Base-by-base conservation (phyloP, 331 rosid genomes). In the Erythrophleum ivorense region DNA sequence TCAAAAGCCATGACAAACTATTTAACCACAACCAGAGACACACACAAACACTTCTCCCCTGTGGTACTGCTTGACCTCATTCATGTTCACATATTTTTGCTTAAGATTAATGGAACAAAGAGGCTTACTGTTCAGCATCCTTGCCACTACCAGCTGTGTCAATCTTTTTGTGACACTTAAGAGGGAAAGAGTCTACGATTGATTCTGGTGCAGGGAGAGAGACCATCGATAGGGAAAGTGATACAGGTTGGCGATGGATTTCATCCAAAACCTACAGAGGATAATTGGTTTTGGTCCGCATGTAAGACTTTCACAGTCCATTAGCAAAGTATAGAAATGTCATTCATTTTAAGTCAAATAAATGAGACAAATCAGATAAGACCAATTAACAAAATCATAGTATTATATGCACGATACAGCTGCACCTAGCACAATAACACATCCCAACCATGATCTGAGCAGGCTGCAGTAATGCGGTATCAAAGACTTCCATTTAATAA, bases 121-220 rank as follows among this genome's bases (percentile, higher is more conserved):
- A 68, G 36, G 73, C 99, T 86, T 89, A 95, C 99, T 90, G 98
- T 85, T 88, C 92, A 80, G 76, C 81, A 52, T 88, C 95, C 64
- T 67, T 89, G 78, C 82, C 79, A 79, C 87, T 84, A 34, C 82
- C 80, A 69, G 73, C 67, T 64, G 74, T 59, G 78, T 87, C 90
- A 62, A 73, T 85, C 91, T 87, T 91, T 80, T 87, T 86, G 86
- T 93, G 97, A 73, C 88, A 80, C 85, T 91, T 95, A 19, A 93
- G 90, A 74, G 99, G 98, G 80, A 95, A 91, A 54, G 98, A 94
- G 76, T 95, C 91, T 7, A 95, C 98, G 8, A 95, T 67, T 75
- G 96, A 89, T 84, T 89, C 96, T 8, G 99, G 97, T 19, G 99
- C 99, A 13, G 99, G 98, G 41, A 89, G 88, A 15, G 98, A 91